Evolutionary conservation across 768 basidiomycete species (phyloP), one percentile per base, ranked within the genome.

Genomic region (Coprinellus micaceus): DNA sequence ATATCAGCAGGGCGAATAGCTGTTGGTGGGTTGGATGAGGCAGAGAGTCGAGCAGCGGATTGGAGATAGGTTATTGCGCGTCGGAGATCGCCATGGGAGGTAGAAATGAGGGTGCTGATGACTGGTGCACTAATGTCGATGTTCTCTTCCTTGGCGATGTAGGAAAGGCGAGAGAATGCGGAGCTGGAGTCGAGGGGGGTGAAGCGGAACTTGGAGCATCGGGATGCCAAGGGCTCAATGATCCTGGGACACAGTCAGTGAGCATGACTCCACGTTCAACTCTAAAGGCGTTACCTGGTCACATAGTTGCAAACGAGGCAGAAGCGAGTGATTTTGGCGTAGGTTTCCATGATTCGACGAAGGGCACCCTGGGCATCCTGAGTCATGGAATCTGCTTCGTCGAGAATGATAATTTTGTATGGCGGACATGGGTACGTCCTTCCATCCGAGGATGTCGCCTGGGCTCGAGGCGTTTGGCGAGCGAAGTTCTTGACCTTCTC

Each of bases 401-500:
- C 97, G 24, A 99, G 83, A 60, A 99, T 98, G 67, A 99, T 89
- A 61, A 99, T 96, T 69, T 99, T 99, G 78, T 92, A 99, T 0
- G 97, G 97, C 13, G 97, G 97, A 68, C 91, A 96, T 43, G 95
- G 96, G 67, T 98, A 98, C 41, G 77, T 81, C 66, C 89, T 89
- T 22, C 85, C 86, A 60, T 91, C 88, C 0, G 87, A 87, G n/a
- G 86, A 75, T 10, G 77, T 71, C 13, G 81, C 69, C 67, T 89
- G 84, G n/a, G 89, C 90, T 58, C 89, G 83, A 33, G 91, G 91
- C 22, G 91, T 93, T 69, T 94, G 91, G 45, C 90, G 86, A 13
- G 97, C 97, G 73, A 99, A 99, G 67, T 88, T 86, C 74, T 99
- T 99, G 78, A 99, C 89, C 75, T 99, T 99, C 57, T 99, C 97